phyloP scores from a whole-genome alignment of 2,329 filamentous ascomycete species.

The Pseudocercospora cruenta region DNA sequence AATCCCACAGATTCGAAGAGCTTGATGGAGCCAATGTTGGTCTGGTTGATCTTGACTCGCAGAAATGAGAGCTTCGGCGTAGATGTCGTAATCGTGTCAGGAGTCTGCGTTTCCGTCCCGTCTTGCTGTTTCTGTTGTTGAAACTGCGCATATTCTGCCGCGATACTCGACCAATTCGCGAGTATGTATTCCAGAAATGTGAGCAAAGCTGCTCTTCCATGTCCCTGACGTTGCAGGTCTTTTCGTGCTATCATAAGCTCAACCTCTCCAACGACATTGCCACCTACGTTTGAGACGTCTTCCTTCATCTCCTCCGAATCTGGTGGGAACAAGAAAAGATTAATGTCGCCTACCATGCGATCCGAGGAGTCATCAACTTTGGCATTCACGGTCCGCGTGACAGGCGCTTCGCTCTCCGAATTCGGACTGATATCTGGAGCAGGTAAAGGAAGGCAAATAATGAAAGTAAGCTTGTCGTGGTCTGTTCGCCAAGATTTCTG shows the following conservation, averaged over 20 bases:
- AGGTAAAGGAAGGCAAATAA: slow-evolving; percentile 63
- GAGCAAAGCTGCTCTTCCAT: slow-evolving; percentile 67
- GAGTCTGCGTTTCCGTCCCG: background rate
- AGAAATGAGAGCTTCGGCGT: slow-evolving; percentile 49
- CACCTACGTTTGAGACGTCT: slow-evolving; percentile 45
- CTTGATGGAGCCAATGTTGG: slow-evolving; percentile 60
- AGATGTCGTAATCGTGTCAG: background rate
- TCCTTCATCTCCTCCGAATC: slow-evolving; percentile 49
- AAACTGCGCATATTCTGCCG: slow-evolving; percentile 24
- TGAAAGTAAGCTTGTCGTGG: slow-evolving; percentile 88
- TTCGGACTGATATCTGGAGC: background rate
- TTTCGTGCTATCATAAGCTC: slow-evolving; percentile 81
- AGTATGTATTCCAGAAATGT: slow-evolving; percentile 72
- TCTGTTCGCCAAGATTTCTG: slow-evolving; percentile 84
- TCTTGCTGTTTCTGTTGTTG: background rate
- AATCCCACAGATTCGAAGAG: slow-evolving; percentile 67
- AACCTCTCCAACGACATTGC: slow-evolving; percentile 66
- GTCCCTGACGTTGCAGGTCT: slow-evolving; percentile 62
- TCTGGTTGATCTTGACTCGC: slow-evolving; percentile 64
- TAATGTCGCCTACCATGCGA: slow-evolving; percentile 55
- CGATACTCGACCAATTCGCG: slow-evolving; percentile 56
- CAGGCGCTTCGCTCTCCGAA: background rate
- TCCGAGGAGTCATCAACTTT: slow-evolving; percentile 58
- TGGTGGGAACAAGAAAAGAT: slow-evolving; percentile 70
- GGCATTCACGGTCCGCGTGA: slow-evolving; percentile 29